Conservation (phyloP, 2,329 filamentous ascomycete genomes). For the Seiridium cupressi region DNA sequence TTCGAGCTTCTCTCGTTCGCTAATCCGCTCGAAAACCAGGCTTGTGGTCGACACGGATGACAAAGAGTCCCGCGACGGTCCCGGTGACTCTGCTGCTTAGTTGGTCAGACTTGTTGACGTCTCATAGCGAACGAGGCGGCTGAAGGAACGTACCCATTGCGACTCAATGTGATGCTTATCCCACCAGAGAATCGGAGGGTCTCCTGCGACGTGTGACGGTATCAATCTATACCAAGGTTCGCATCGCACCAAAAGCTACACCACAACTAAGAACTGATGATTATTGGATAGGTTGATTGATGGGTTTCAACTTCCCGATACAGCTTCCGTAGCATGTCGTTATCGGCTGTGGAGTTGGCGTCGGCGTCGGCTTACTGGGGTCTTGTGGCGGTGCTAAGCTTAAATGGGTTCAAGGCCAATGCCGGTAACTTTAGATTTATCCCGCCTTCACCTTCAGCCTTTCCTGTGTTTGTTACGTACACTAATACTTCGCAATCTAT, state of each 20-base stretch:
- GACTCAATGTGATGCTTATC: not conserved
- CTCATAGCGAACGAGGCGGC: not conserved
- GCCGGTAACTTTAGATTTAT: too few relatives aligned
- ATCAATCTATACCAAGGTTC: too few relatives aligned
- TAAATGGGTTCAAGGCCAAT: too few relatives aligned
- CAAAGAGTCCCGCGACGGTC: slow-evolving; percentile 55
- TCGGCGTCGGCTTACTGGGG: not conserved
- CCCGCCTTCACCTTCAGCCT: too few relatives aligned
- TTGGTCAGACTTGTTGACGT: not conserved
- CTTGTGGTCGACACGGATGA: slow-evolving; percentile 84
- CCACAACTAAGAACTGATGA: not conserved
- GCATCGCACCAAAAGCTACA: too few relatives aligned
- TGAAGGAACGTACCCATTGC: not conserved
- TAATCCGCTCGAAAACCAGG: slow-evolving; percentile 75
- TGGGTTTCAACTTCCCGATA: not conserved
- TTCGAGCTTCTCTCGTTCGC: slow-evolving; percentile 47
- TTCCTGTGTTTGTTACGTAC: too few relatives aligned
- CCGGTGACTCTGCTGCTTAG: slow-evolving; percentile 23
- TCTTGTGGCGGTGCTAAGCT: too few relatives aligned
- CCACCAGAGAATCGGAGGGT: not conserved
- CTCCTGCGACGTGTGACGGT: not conserved
- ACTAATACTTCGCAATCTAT: not conserved
- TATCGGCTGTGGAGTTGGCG: not conserved
- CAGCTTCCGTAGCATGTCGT: not conserved
- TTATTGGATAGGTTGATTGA: not conserved